A percentile compares a stretch with the other conserved stretches of the same genome.
These are phyloP conservation scores for Pseudogymnoascus verrucosus DNA, from an alignment of 2,329 filamentous ascomycete species.

Conservation along the genomic window DNA sequence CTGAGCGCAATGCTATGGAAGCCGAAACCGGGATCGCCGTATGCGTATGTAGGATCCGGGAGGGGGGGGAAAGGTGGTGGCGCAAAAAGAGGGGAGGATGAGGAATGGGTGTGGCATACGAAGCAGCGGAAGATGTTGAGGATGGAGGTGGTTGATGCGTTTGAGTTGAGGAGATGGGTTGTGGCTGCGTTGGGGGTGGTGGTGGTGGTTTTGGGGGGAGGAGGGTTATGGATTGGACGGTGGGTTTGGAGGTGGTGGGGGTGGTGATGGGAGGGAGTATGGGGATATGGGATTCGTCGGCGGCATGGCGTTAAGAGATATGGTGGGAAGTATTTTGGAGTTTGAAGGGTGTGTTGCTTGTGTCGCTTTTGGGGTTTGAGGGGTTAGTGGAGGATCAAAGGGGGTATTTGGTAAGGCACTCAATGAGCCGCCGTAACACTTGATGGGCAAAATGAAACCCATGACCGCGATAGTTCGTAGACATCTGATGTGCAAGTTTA, in stretches of 20 bases:
- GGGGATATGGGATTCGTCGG: slow-evolving; percentile 13
- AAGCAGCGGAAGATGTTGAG: slow-evolving; percentile 27
- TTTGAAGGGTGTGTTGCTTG: neutral
- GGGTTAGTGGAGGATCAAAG: neutral
- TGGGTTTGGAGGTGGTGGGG: too few species aligned
- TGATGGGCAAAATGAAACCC: neutral
- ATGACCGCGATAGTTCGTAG: neutral
- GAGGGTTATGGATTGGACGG: too few species aligned
- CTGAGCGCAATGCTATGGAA: neutral
- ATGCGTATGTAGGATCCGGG: slow-evolving; percentile 18
- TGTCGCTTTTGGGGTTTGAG: neutral
- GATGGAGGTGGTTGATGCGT: slow-evolving; percentile 27
- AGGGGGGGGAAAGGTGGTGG: neutral
- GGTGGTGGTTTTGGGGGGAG: slow-evolving; percentile 11
- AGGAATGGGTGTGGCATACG: slow-evolving; percentile 27
- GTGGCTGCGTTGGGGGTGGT: slow-evolving; percentile 10
- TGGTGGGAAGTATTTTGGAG: neutral
- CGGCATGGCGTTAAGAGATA: neutral
- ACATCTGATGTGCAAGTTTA: neutral
- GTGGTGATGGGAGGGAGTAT: neutral
- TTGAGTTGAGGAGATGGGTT: slow-evolving; percentile 24
- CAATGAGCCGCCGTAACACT: neutral
- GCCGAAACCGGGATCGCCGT: slow-evolving; percentile 13
- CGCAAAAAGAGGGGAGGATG: slow-evolving; percentile 8
- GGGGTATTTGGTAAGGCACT: neutral